Conservation (phyloP, 352 stramenopile species). For the Phytophthora sp. region DNA sequence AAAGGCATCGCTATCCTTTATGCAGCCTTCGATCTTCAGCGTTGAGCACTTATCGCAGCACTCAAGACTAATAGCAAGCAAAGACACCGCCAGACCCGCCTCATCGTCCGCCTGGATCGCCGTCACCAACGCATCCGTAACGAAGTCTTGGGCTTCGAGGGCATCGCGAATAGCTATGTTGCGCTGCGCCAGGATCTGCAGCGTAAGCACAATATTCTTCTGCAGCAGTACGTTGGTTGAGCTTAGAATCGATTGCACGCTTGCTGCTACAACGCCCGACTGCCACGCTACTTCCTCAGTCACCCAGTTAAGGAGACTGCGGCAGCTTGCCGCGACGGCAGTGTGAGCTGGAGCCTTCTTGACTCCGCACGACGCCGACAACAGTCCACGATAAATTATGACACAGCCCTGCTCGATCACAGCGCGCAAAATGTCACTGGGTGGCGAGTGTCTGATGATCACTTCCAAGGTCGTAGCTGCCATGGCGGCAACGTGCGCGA, state of each 20-base stretch:
- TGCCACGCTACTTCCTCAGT: constrained; percentile 30
- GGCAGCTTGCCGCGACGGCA: constrained; percentile 20
- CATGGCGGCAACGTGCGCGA: constrained; percentile 18
- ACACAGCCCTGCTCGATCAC: constrained; percentile 61
- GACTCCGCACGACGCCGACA: constrained; percentile 1
- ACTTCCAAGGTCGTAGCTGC: constrained; percentile 19
- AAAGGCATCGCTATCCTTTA: constrained; percentile 1
- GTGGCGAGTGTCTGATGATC: constrained; percentile 29
- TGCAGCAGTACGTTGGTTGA: constrained; percentile 50
- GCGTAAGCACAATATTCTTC: constrained; percentile 47
- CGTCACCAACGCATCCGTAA: constrained; percentile 22
- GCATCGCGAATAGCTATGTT: constrained; percentile 24
- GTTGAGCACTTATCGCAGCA: constrained; percentile 45
- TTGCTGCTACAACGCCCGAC: constrained; percentile 28
- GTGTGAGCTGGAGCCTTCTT: constrained; percentile 6
- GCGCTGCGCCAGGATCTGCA: constrained; percentile 44
- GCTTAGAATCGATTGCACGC: constrained; percentile 30
- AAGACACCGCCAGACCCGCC: constrained; percentile 20
- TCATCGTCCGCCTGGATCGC: constrained; percentile 27
- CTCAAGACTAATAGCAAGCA: constrained; percentile 31
- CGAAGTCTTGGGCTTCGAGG: constrained; percentile 26
- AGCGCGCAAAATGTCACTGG: constrained; percentile 38
- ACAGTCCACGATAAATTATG: constrained; percentile 34
- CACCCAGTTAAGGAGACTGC: constrained; percentile 38
- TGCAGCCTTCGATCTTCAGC: constrained; percentile 40